Evolutionary conservation across 2,329 filamentous ascomycete genomes (phyloP).

Genomic region (Diaporthe batatas): DNA sequence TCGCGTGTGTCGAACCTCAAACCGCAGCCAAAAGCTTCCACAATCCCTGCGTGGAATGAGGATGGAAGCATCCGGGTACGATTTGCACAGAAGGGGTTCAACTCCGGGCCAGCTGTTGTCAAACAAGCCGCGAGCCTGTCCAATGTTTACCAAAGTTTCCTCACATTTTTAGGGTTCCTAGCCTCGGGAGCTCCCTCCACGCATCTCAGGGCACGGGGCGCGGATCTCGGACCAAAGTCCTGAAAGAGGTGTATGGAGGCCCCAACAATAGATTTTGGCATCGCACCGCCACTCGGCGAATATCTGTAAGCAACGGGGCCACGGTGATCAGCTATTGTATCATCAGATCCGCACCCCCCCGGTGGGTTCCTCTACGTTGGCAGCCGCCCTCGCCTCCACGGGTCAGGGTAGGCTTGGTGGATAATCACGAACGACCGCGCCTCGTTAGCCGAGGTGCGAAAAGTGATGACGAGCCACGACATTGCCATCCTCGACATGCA

Average conservation of each 20-base stretch:
- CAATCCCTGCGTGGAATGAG: constrained; percentile 47
- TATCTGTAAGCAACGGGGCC: constrained; percentile 11
- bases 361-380: constrained; percentile 1
- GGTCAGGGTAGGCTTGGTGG: constrained; percentile 17
- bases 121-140: constrained; percentile 26
- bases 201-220: constrained; percentile 23
- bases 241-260: constrained; percentile 22
- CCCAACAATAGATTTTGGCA: constrained; percentile 36
- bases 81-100: constrained; percentile 30
- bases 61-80: constrained; percentile 30
- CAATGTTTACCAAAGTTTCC: constrained; percentile 19
- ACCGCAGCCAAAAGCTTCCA: constrained; percentile 42
- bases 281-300: constrained; percentile 31
- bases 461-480: background rate
- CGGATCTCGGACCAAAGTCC: constrained; percentile 20
- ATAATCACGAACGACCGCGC: constrained; percentile 16
- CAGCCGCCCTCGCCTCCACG: constrained; percentile 23
- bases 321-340: constrained; percentile 12
- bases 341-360: constrained; percentile 25
- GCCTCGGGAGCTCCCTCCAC: constrained; percentile 35
- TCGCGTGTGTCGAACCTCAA: constrained; percentile 34
- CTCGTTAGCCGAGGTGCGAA: constrained; percentile 17
- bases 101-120: background rate
- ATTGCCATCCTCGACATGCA: background rate
- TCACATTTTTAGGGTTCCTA: constrained; percentile 29